Conservation (phyloP, 2,329 filamentous ascomycete genomes). For the Ophiostoma tasmaniense region DNA sequence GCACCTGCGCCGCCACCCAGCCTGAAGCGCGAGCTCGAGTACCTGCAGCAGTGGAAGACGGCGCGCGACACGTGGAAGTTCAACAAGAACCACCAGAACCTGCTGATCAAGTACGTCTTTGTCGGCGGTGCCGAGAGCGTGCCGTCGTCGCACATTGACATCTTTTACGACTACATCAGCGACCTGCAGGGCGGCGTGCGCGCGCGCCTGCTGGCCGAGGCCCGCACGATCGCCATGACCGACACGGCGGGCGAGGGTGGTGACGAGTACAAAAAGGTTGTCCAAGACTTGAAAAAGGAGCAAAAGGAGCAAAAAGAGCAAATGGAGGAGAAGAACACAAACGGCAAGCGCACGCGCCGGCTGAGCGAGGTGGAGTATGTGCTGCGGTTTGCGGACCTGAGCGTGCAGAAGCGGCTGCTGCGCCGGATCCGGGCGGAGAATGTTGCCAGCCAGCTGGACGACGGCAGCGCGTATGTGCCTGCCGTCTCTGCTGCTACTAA, state of each 20-base stretch:
- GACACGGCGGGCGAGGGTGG: conserved; percentile 36
- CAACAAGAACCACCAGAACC: conserved; percentile 85
- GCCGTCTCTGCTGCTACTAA: neutral
- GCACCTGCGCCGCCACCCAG: neutral
- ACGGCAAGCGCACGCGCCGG: conserved; percentile 35
- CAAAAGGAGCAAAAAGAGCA: too few relatives aligned
- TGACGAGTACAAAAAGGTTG: conserved; percentile 45
- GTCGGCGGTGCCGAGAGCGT: conserved; percentile 52
- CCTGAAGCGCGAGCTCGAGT: conserved; percentile 60
- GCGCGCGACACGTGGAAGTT: conserved; percentile 78
- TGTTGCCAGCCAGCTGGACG: conserved; percentile 47
- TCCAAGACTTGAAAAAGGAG: conserved; percentile 40
- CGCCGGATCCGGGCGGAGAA: conserved; percentile 57
- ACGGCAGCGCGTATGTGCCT: conserved; percentile 34
- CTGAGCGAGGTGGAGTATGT: conserved; percentile 44
- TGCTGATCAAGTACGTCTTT: conserved; percentile 75
- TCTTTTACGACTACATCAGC: conserved; percentile 68
- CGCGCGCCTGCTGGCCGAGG: conserved; percentile 57
- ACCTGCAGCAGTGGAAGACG: conserved; percentile 67
- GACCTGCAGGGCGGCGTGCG: conserved; percentile 70
- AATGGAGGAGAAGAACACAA: conserved; percentile 24
- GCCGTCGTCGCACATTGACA: conserved; percentile 58
- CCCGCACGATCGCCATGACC: conserved; percentile 51
- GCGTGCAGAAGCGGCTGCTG: conserved; percentile 46
- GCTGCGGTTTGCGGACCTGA: conserved; percentile 37